A percentile compares a stretch with the other conserved stretches of the same genome.
phyloP scores from a whole-genome alignment of 1,284 basidiomycete species.

The Rhodotorula sp. region DNA sequence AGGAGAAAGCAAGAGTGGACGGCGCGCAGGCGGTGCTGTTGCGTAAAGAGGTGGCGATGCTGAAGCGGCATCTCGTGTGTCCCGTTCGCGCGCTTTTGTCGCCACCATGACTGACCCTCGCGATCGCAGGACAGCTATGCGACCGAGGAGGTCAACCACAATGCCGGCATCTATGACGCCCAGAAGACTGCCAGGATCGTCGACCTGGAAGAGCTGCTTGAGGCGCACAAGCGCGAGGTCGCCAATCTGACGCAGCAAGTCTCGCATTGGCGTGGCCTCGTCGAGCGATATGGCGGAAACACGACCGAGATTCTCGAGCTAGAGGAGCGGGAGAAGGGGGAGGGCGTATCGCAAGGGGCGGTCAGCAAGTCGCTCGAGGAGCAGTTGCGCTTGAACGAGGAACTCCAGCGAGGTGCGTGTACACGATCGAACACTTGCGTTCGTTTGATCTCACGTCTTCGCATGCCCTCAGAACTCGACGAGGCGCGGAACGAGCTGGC shows the following conservation, averaged over 20 bases:
- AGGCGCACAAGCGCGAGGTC: slow-evolving; percentile 41
- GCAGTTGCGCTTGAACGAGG: slow-evolving; percentile 38
- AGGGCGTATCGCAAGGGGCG: not conserved
- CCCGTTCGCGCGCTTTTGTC: slow-evolving; percentile 14
- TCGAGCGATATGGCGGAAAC: slow-evolving; percentile 37
- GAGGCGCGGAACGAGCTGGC: slow-evolving; percentile 32
- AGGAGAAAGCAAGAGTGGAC: slow-evolving; percentile 30
- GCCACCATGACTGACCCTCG: not conserved
- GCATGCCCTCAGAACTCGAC: slow-evolving; percentile 36
- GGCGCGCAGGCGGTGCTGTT: slow-evolving; percentile 40
- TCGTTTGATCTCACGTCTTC: not conserved
- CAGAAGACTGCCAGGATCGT: slow-evolving; percentile 44
- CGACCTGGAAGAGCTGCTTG: slow-evolving; percentile 43
- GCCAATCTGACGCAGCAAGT: slow-evolving; percentile 34
- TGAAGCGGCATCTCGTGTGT: slow-evolving; percentile 42
- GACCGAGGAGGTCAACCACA: slow-evolving; percentile 43
- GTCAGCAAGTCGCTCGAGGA: slow-evolving; percentile 17
- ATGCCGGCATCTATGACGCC: slow-evolving; percentile 39
- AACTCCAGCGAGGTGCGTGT: slow-evolving; percentile 35
- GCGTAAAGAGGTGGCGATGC: slow-evolving; percentile 41
- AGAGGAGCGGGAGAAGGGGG: slow-evolving; percentile 20
- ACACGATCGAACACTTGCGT: not conserved
- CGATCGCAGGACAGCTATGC: slow-evolving; percentile 41
- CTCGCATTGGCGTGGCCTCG: slow-evolving; percentile 33
- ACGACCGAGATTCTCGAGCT: slow-evolving; percentile 36